Base-by-base conservation (phyloP, 73 alveolate genomes). In the Stentor roeselii region DNA sequence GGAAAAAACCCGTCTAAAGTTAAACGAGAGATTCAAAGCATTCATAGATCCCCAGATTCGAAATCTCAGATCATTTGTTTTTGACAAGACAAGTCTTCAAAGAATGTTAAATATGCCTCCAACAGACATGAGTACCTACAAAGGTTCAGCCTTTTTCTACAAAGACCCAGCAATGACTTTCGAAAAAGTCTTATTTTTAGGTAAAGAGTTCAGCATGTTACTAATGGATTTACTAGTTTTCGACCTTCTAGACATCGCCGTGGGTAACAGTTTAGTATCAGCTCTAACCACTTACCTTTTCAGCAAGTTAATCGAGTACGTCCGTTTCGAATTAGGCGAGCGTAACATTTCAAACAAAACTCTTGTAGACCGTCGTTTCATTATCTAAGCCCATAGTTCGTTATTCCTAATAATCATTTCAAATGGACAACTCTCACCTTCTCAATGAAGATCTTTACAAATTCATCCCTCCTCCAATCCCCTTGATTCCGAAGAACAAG, bases 91-190 rank as follows among this genome's bases (percentile, higher is more conserved):
- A 37, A 32, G 76, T 59, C 58, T 75, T 31, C 89, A 93, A 91
- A 93, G 98, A 88, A 82, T 87, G 78, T 91, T 93, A 82, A 91
- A 90, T 86, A 84, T 90, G 82, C 98, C 98, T 35, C 98, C 98
- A 40, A 85, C 87, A n/a, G 91, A 82, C 32, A 87, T 93, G 60
- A 90, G 87, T 3, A 39, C 32, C 14, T 75, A 84, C 42, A 67
- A 82, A 59, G 86, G 75, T 67, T 90, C 89, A 77, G 92, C 95
- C 38, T 90, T 92, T 60, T 94, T 94, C 88, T 94, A 87, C 86
- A 94, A 82, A 85, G 98, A 94, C 76, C 92, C 91, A 21, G 95
- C 92, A 59, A 85, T 60, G 82, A 87, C 83, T 60, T 94, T 89
- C 75, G 90, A 88, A 42, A 92, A 83, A 58, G 91, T 94, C 39